Evolutionary conservation across 371 early-diverging fungal genomes (phyloP).

Genomic region (Coemansia sp.): DNA sequence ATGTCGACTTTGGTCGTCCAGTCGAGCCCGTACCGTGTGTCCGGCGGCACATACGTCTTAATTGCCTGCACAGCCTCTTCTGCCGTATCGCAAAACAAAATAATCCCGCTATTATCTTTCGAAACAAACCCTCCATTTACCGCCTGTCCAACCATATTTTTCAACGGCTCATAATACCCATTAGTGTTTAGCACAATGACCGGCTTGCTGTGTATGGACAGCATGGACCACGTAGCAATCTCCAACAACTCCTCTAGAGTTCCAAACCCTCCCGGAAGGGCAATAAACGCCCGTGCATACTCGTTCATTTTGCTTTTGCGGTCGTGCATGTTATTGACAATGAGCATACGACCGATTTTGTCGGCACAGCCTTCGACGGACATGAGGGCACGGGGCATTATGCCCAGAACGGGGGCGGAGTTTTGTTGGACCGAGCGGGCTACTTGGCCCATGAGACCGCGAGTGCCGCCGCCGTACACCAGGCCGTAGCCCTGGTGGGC

Average conservation of each 20-base stretch:
- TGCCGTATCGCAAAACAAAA: slow-evolving; percentile 62
- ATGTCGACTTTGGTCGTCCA: slow-evolving; percentile 51
- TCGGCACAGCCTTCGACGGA: slow-evolving; percentile 49
- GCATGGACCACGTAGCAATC: slow-evolving; percentile 80
- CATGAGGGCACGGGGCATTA: slow-evolving; percentile 74
- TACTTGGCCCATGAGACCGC: slow-evolving; percentile 79
- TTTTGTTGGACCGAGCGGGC: slow-evolving; percentile 63
- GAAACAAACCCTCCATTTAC: slow-evolving; percentile 52
- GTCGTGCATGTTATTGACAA: slow-evolving; percentile 82
- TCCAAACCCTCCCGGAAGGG: slow-evolving; percentile 85
- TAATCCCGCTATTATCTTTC: slow-evolving; percentile 54
- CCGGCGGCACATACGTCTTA: slow-evolving; percentile 60
- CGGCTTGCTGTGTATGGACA: slow-evolving; percentile 75
- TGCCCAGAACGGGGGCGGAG: slow-evolving; percentile 62
- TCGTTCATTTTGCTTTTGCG: slow-evolving; percentile 80
- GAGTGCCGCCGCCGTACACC: slow-evolving; percentile 84
- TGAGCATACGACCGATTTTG: slow-evolving; percentile 60
- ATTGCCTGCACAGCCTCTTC: slow-evolving; percentile 62
- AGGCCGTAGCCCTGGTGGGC: slow-evolving; percentile 64
- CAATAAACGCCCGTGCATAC: slow-evolving; percentile 65
- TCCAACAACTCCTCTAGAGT: slow-evolving; percentile 87
- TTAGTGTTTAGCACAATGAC: slow-evolving; percentile 74
- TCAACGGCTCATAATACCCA: slow-evolving; percentile 70
- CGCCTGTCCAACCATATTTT: slow-evolving; percentile 62
- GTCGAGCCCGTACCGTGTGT: slow-evolving; percentile 57